Evolutionary conservation across 208 protist genomes (phyloP).

Genomic region (Jaenimonas drosophilae): DNA sequence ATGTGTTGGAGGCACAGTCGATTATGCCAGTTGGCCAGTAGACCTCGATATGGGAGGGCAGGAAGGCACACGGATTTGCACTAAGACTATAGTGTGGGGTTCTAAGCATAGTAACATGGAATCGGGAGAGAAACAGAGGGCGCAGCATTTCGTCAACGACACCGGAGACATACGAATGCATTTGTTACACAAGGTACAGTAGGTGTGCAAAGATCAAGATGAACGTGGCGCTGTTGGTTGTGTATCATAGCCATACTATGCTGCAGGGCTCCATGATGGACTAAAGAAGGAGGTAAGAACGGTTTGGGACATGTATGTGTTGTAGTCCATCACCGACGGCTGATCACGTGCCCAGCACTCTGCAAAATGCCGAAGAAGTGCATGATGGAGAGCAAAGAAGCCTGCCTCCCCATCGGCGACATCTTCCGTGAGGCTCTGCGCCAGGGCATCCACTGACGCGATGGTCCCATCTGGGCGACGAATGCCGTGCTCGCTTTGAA

Average conservation of each 20-base stretch:
- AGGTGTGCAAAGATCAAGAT: too few species aligned
- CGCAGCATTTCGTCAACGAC: too few species aligned
- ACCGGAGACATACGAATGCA: too few species aligned
- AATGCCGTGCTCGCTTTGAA: too few species aligned
- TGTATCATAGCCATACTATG: background rate
- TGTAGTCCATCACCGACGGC: constrained; percentile 83
- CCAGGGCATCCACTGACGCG: background rate
- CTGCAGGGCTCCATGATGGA: constrained; percentile 9
- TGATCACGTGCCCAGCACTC: constrained; percentile 64
- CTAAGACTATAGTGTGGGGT: too few species aligned
- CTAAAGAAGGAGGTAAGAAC: constrained; percentile 67
- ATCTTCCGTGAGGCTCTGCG: background rate
- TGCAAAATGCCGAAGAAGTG: constrained; percentile 72
- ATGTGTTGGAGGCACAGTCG: too few species aligned
- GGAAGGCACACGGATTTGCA: too few species aligned
- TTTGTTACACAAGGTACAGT: too few species aligned
- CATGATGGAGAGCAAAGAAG: constrained; percentile 65
- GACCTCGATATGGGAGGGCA: too few species aligned
- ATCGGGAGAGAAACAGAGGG: too few species aligned
- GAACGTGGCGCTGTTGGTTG: background rate
- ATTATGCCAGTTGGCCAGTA: too few species aligned
- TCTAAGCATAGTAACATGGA: too few species aligned
- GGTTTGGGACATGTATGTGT: constrained; percentile 45
- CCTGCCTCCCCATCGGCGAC: constrained; percentile 54
- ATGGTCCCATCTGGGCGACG: background rate